These are phyloP conservation scores for Arachnopeziza araneosa DNA, from an alignment of 2,329 filamentous ascomycete species.

Conservation along the genomic window DNA sequence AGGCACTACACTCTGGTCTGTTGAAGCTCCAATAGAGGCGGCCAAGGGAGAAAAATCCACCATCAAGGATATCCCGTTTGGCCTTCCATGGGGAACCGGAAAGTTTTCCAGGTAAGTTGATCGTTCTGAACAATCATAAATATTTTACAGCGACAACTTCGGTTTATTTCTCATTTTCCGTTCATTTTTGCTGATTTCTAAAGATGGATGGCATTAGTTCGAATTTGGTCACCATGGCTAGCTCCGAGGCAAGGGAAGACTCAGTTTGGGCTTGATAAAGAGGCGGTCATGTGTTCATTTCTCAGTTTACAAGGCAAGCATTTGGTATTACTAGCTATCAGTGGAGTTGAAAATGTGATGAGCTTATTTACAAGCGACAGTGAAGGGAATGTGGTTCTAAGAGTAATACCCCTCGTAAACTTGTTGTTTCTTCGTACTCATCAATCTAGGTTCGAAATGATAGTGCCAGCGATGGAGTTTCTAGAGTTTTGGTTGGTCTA, in stretches of 20 bases:
- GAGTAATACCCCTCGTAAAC: conserved; percentile 39
- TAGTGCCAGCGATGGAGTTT: conserved; percentile 45
- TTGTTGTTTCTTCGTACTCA: not conserved
- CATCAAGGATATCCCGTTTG: conserved; percentile 36
- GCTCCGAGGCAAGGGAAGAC: conserved; percentile 77
- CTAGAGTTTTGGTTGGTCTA: conserved; percentile 63
- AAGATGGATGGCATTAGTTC: conserved; percentile 77
- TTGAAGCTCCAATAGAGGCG: conserved; percentile 50
- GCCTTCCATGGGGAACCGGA: conserved; percentile 29
- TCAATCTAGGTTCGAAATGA: conserved; percentile 60
- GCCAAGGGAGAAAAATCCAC: conserved; percentile 54
- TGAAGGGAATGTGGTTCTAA: conserved; percentile 61
- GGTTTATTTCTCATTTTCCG: not conserved
- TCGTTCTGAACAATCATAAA: not conserved
- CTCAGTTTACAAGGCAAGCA: conserved; percentile 65
- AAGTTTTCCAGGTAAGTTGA: conserved; percentile 28
- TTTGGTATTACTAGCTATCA: conserved; percentile 72
- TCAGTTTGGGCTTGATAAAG: conserved; percentile 64
- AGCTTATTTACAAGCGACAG: conserved; percentile 62
- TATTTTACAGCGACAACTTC: not conserved
- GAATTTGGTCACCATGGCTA: conserved; percentile 78
- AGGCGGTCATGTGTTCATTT: conserved; percentile 75
- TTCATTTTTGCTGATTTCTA: conserved; percentile 10
- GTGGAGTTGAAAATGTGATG: conserved; percentile 64
- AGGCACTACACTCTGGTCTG: conserved; percentile 64